A percentile compares a stretch with the other conserved stretches of the same genome.
Conservation (phyloP, 768 basidiomycete species). For the Boletus insuetus region DNA sequence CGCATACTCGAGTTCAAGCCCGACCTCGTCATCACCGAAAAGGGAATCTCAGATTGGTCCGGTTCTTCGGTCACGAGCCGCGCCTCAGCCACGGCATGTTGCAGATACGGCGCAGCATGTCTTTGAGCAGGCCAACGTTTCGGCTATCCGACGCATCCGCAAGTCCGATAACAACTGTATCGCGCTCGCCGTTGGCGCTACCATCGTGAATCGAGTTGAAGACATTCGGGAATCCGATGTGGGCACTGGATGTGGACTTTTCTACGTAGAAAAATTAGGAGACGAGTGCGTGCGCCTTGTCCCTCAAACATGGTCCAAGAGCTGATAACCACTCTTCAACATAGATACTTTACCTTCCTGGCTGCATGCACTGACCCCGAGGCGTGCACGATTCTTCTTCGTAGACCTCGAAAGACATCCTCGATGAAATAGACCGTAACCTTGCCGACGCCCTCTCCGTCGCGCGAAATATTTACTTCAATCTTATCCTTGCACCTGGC, state of each 20-base stretch:
- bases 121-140: slow-evolving; percentile 81
- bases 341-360: slow-evolving; percentile 94
- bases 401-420: slow-evolving; percentile 95
- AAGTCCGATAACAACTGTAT: slow-evolving; percentile 99
- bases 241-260: slow-evolving; percentile 90
- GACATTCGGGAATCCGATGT: slow-evolving; percentile 91
- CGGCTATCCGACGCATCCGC: slow-evolving; percentile 92
- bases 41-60: slow-evolving; percentile 87
- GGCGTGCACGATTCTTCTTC: slow-evolving; percentile 96
- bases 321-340: background rate
- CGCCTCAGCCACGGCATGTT: background rate
- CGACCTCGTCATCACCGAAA: slow-evolving; percentile 93
- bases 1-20: slow-evolving; percentile 91
- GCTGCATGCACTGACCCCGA: slow-evolving; percentile 89
- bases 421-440: slow-evolving; percentile 98
- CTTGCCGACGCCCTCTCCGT: slow-evolving; percentile 97
- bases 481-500: slow-evolving; percentile 90
- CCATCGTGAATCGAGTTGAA: slow-evolving; percentile 95
- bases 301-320: background rate
- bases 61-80: background rate
- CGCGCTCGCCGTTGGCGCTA: slow-evolving; percentile 91
- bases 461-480: slow-evolving; percentile 95
- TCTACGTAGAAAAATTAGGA: slow-evolving; percentile 95
- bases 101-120: slow-evolving; percentile 91
- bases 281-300: slow-evolving; percentile 62